Evolutionary conservation across 1,139 yeast species (phyloP), one percentile per base, ranked within the genome.

Genomic region (Pichia sp.): DNA sequence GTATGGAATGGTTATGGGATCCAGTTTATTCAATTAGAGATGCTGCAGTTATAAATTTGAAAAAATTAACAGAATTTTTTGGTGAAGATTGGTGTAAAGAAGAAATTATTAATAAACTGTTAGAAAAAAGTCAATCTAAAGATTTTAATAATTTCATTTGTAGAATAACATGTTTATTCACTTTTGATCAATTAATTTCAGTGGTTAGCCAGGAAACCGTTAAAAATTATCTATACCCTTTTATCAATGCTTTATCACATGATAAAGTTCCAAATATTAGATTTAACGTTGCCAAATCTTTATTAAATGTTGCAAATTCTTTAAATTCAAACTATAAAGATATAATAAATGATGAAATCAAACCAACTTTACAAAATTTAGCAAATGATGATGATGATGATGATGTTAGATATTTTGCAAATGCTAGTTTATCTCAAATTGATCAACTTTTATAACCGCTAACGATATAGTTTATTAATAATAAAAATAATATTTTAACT

Each of bases 1-100:
- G 96, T 59, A 77, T 93, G 78, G 84, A 91, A 19, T 93, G 98
- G 97, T 71, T 93, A 52, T 89, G 97, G 95, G 99, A 93, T 65
- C 85, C 93, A 14, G 98, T 93, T 31, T 91, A 78, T 64, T 91
- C 97, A 7, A 89, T 93, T 50, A 79, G 99, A 63, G 95, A 88
- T 54, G 98, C 98, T 13, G 97, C 97, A 1, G 95, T 93, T 27
- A 66, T 72, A 47, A 93, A 89, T 61, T 70, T 91, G 54, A 80
- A 76, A 52, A 81, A 83, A 55, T 71, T 93, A 54, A 80, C 96
- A 5, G 75, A 74, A 50, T 88, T 86, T 34, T 93, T 91, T 64
- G 98, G 98, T 25, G 80, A 91, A 20, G 79, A 80, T 33, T 93
- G 99, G 99, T 94, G 96, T 37, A 80, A 86, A 59, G 69, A 70